Base-by-base conservation (phyloP, 1,284 basidiomycete genomes). In the Austroboletus niveus region DNA sequence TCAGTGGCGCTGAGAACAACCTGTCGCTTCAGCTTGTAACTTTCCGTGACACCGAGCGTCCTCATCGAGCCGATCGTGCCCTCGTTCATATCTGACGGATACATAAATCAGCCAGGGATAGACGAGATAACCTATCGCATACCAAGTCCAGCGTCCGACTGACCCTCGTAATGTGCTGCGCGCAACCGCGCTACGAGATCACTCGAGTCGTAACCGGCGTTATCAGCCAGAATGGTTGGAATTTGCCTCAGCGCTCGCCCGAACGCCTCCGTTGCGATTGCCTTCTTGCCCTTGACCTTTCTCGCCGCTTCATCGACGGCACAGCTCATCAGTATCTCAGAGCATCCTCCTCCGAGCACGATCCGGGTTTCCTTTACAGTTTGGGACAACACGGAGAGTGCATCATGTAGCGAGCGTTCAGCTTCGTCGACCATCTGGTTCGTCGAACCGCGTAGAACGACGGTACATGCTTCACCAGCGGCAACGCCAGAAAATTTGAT, bases 401-500 rank as follows among this genome's bases (percentile, higher is more conserved):
- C 97, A 61, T 99, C 97, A 66, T 99, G 97, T 45, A 99, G 75
- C 3, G 97, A 98, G 17, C 97, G 87, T 66, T 99, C 97, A 4
- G 97, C 97, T 72, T 99, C 97, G 65, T 99, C 97, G 24, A 99
- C 87, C 96, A 99, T 99, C 70, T 99, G 97, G 52, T 87, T 87
- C 29, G 97, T 99, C 9, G 94, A 97, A 22, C 97, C 97, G 22
- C 96, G 89, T 4, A 99, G 80, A 12, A 99, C 95, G 45, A 99
- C 94, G 0, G 97, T 99, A 72, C 97, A 99, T n/a, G 97, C 97
- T 72, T 98, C 87, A 27, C 96, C 96, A 29, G 96, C 95, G 12
- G 95, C 94, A 38, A 99, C 96, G 40, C 96, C 97, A 6, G 94
- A 98, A 77, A 99, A 99, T 75, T 98, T 98, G 79, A 98, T 97